Conservation (phyloP, 2,329 filamentous ascomycete species). For the Aspergillus novofumigatus region DNA sequence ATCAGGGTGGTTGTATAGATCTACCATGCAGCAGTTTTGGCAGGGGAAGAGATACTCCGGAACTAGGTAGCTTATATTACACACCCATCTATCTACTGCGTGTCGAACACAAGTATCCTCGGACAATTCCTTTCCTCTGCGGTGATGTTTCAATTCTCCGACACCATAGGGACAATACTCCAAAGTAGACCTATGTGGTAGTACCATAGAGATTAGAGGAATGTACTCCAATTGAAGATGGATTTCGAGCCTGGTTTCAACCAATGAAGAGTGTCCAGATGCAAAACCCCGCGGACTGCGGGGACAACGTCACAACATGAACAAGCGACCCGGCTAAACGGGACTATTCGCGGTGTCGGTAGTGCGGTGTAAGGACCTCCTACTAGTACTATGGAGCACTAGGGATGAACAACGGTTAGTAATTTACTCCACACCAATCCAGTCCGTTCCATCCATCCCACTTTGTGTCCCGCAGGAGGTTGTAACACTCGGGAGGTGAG, state of each 20-base stretch:
- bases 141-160: not conserved
- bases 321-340: not conserved
- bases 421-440: not conserved
- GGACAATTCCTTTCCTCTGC: not conserved
- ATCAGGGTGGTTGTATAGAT: too few species aligned
- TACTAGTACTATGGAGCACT: not conserved
- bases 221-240: not conserved
- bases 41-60: too few species aligned
- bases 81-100: too few species aligned
- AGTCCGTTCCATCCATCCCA: not conserved
- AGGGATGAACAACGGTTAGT: too few species aligned
- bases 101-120: not conserved
- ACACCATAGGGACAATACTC: not conserved
- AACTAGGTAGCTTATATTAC: not conserved
- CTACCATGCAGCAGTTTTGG: too few species aligned
- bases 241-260: not conserved
- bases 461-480: constrained; percentile 6
- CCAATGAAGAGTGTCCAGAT: not conserved
- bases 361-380: not conserved
- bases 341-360: not conserved
- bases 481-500: not conserved
- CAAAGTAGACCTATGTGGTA: too few species aligned
- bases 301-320: not conserved
- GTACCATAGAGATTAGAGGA: too few species aligned
- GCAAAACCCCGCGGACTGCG: not conserved